phyloP scores from a whole-genome alignment of 306 rosid genomes.

The Neltuma alba region DNA sequence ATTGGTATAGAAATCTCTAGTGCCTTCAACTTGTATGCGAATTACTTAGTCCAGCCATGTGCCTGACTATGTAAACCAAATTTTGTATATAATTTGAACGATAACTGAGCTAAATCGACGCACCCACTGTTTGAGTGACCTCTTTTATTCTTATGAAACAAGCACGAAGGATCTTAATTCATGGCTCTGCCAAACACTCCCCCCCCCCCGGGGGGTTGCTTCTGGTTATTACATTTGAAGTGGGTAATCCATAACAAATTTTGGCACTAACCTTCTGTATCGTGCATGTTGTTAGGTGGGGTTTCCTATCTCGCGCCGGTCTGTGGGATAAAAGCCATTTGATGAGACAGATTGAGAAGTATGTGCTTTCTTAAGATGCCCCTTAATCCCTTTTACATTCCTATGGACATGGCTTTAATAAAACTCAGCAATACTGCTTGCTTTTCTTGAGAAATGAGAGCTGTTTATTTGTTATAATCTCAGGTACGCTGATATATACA shows the following conservation, averaged over 20 bases:
- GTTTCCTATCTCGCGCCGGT: conserved; percentile 94
- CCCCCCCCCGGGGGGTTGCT: background rate
- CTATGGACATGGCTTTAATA: background rate
- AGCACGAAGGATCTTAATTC: background rate
- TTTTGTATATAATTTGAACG: conserved; percentile 3
- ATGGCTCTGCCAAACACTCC: background rate
- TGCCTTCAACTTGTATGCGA: background rate
- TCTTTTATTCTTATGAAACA: background rate
- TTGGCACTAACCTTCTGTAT: conserved; percentile 33
- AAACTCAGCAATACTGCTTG: background rate
- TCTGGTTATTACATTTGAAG: background rate
- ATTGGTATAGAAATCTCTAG: conserved; percentile 26
- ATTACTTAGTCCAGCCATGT: background rate
- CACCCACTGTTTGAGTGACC: background rate
- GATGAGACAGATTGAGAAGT: conserved; percentile 99
- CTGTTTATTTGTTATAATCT: conserved; percentile 18
- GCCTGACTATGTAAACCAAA: conserved; percentile 8
- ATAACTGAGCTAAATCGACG: background rate
- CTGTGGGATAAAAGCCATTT: conserved; percentile 98
- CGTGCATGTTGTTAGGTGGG: conserved; percentile 80
- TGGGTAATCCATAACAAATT: background rate
- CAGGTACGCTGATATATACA: conserved; percentile 98
- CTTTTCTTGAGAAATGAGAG: conserved; percentile 13
- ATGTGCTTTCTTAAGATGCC: conserved; percentile 42
- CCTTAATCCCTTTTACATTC: conserved; percentile 14